Evolutionary conservation across 2,329 filamentous ascomycete genomes (phyloP).

Genomic region (Fusarium sp.): DNA sequence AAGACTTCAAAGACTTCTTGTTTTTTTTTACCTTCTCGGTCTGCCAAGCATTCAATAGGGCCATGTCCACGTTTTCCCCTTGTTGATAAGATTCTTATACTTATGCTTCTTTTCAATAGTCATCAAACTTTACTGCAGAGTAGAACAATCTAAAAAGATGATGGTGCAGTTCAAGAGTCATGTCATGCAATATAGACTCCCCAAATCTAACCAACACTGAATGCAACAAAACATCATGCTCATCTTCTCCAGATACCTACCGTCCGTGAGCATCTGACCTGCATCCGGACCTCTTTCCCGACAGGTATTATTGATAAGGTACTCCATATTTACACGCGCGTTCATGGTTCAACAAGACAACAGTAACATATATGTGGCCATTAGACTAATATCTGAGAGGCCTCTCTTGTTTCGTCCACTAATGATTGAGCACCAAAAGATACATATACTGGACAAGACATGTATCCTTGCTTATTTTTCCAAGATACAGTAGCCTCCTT

Average conservation of each 20-base stretch:
- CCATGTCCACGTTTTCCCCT: slow-evolving; percentile 38
- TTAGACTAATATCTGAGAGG: neutral
- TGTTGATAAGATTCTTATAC: slow-evolving; percentile 11
- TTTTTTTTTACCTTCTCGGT: neutral
- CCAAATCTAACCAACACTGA: neutral
- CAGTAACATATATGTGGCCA: neutral
- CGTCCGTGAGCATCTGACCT: slow-evolving; percentile 16
- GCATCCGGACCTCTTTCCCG: slow-evolving; percentile 4
- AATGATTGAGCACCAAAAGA: neutral
- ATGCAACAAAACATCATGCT: neutral
- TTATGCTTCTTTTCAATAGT: slow-evolving; percentile 24
- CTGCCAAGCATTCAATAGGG: slow-evolving; percentile 13
- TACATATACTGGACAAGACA: neutral
- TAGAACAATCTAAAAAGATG: neutral
- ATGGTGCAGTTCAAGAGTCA: neutral
- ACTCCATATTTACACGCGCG: slow-evolving; percentile 22
- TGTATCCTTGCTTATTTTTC: neutral
- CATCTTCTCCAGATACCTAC: neutral
- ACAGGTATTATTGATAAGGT: neutral
- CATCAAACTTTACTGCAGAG: neutral
- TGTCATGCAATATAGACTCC: neutral
- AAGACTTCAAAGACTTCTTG: slow-evolving; percentile 10
- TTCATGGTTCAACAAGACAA: neutral
- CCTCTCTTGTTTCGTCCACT: slow-evolving; percentile 3
- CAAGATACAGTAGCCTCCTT: neutral